Percentiles rank a stretch among this genome's conserved stretches.
These are phyloP conservation scores for Starmerella geochares DNA, from an alignment of 805 yeast genomes.

Conservation along the genomic window DNA sequence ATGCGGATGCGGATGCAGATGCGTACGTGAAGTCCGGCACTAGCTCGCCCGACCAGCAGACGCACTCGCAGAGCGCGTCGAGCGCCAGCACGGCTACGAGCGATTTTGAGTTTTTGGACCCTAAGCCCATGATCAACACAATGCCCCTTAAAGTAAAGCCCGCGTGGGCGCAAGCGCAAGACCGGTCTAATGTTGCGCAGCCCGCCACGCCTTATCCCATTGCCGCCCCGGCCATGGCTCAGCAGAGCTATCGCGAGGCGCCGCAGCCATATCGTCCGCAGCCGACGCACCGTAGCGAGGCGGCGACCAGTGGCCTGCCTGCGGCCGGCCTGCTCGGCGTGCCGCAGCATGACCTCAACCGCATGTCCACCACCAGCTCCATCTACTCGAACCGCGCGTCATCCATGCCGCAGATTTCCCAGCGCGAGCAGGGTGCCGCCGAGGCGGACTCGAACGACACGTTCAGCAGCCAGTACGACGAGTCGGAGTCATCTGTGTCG, in stretches of 20 bases:
- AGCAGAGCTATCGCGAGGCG: background rate
- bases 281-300: background rate
- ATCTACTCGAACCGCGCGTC: conserved; percentile 12
- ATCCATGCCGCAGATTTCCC: background rate
- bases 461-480: background rate
- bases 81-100: conserved; percentile 9
- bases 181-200: background rate
- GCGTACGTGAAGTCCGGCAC: background rate
- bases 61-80: conserved; percentile 3
- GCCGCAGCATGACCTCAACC: background rate
- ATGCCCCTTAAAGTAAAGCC: conserved; percentile 6
- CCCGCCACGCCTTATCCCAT: background rate
- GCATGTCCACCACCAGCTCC: conserved; percentile 14
- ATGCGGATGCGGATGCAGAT: no score
- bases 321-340: conserved; percentile 2
- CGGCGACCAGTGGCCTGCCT: background rate
- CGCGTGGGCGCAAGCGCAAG: conserved; percentile 7
- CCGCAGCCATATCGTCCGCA: background rate
- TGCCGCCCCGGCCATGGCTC: background rate
- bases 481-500: conserved; percentile 10
- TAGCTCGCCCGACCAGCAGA: conserved; percentile 2
- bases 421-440: background rate
- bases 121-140: background rate
- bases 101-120: conserved; percentile 4
- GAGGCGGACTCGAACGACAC: background rate